Evolutionary conservation across 139 green algal genomes (phyloP), one percentile per base, ranked within the genome.

Genomic region (Astrephomene gubernaculifera): DNA sequence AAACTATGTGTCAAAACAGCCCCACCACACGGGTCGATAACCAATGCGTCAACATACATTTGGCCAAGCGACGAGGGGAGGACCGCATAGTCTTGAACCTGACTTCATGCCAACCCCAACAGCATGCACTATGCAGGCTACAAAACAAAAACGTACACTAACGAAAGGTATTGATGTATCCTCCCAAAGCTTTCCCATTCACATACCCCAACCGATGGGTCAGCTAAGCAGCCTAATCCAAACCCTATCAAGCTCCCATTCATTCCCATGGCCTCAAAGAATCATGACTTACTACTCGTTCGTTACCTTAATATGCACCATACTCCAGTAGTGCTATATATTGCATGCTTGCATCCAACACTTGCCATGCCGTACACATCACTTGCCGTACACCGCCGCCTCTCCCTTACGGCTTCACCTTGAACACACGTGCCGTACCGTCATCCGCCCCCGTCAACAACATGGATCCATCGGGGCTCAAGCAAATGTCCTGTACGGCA

Each of bases 371-470:
- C 6, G 61, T 29, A 69, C 8, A 6, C 27, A 24, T 19, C 19
- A 10, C n/a, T 52, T 33, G 7, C 36, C 2, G 68, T 10, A 33
- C n/a, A 45, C 65, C 2, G 52, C 38, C 38, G 36, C 17, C 14
- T 22, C 36, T 3, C 12, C 14, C 63, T 82, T 43, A 82, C n/a
- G 69, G 57, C 39, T 35, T 71, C 57, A 84, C 78, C 44, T 60
- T 86, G 85, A 97, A 98, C 39, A 98, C 89, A 0, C 92, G 82
- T 4, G 91, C 93, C 8, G 87, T 95, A 33, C 79, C 65, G 71
- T 98, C 96, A 80, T 98, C 96, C 1, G 85, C 79, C 0, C 91
- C 96, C 10, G 91, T 91, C 14, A 98, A 53, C 53, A 97, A 86
- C 79, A 92, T 88, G 45, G 73, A 84, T 24, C 92, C 95, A 67